Percentiles rank a stretch among this genome's conserved stretches.
Conservation (phyloP, 352 stramenopile species). For the Globisporangium camurandrum region DNA sequence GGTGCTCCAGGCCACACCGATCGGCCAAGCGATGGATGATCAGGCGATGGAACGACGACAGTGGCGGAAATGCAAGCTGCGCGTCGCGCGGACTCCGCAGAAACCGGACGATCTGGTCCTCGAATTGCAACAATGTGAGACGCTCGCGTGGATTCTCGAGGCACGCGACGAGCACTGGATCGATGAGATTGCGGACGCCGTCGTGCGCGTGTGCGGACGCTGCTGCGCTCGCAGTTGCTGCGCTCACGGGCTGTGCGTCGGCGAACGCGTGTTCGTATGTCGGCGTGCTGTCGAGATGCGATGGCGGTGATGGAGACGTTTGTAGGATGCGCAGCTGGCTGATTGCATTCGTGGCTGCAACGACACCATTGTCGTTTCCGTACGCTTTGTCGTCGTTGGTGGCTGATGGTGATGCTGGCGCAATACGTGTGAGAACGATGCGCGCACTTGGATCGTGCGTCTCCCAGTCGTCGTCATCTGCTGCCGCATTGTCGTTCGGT, state of each 20-base stretch:
- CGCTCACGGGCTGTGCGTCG: conserved; percentile 32
- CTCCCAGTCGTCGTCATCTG: conserved; percentile 36
- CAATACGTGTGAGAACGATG: neutral
- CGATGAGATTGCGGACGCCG: conserved; percentile 37
- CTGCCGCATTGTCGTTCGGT: neutral
- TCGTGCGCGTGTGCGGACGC: conserved; percentile 12
- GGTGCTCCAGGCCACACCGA: conserved; percentile 87
- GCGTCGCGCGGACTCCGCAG: conserved; percentile 48
- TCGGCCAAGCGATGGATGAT: conserved; percentile 91
- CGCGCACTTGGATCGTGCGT: conserved; percentile 12
- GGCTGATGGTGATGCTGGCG: conserved; percentile 7
- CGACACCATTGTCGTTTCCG: too few species aligned
- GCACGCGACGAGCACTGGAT: conserved; percentile 68
- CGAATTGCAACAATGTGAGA: conserved; percentile 78
- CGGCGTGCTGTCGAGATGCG: conserved; percentile 53
- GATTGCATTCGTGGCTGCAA: conserved; percentile 20
- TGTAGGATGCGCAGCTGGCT: conserved; percentile 31
- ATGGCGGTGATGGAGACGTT: conserved; percentile 15
- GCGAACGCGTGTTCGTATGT: conserved; percentile 28
- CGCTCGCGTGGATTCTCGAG: conserved; percentile 78
- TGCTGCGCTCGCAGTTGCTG: conserved; percentile 46
- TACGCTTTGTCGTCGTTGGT: conserved; percentile 10
- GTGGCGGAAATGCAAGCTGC: conserved; percentile 71
- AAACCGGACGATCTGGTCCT: conserved; percentile 85
- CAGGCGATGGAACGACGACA: conserved; percentile 84